Evolutionary conservation across 768 basidiomycete species (phyloP).

Genomic region (Leccinum arenicola): DNA sequence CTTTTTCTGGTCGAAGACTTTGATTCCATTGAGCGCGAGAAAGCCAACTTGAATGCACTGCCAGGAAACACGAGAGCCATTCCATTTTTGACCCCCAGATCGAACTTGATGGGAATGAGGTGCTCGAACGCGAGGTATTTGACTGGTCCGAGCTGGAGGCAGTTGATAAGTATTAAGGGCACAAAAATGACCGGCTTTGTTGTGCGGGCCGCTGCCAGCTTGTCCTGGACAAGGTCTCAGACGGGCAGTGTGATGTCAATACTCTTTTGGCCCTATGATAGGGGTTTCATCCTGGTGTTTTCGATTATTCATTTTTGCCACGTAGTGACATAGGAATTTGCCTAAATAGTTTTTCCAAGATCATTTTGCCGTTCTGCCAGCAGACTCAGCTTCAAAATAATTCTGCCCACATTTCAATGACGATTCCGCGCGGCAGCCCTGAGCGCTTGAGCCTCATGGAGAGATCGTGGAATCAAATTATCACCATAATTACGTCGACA

Average conservation of each 20-base stretch:
- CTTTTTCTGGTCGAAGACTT: not conserved
- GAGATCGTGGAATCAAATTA: too few species aligned
- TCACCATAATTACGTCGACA: too few species aligned
- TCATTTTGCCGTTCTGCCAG: too few species aligned
- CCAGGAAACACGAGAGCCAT: not conserved
- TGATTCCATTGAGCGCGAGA: not conserved
- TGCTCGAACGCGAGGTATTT: not conserved
- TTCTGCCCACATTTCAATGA: too few species aligned
- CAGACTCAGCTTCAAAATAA: too few species aligned
- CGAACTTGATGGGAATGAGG: not conserved
- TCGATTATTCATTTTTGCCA: not conserved
- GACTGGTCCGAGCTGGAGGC: not conserved
- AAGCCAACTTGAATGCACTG: not conserved
- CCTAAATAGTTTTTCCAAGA: too few species aligned
- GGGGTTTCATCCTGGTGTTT: not conserved
- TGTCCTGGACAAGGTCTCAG: not conserved
- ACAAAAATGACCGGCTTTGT: not conserved
- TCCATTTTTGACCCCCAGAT: not conserved
- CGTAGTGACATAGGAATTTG: too few species aligned
- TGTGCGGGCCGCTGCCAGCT: not conserved
- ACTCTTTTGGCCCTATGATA: not conserved
- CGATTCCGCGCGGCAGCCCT: too few species aligned
- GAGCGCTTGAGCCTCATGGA: too few species aligned
- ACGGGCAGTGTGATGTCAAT: not conserved
- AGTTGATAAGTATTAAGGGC: not conserved